Base-by-base conservation (phyloP, 306 rosid genomes). In the Vigna reflexopilosa region DNA sequence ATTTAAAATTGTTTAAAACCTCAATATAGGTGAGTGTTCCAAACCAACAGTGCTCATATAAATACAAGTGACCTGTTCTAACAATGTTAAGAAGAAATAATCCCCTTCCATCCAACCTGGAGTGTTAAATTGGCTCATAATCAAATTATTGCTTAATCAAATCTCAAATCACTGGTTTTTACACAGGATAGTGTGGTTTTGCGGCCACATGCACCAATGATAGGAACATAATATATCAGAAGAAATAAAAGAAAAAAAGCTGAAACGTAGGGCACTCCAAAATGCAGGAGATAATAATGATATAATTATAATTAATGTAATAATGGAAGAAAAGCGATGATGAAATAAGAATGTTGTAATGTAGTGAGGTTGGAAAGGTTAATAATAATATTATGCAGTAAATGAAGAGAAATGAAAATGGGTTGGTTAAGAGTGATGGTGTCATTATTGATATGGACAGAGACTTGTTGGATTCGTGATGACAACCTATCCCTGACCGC, bases 401-500 rank as follows among this genome's bases (percentile, higher is more conserved):
- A 45, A 10, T 30, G 28, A 26, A 26, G 28, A 26, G 28, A 26
- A 26, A 72, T 16, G 11, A 40, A 40, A 7, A 72, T 57, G 42
- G 83, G 67, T 26, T 26, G 28, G 28, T 26, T 26, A 3, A 26
- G 28, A 26, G 28, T 26, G 28, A 26, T 26, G 78, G 7, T 77
- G 76, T 82, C 42, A 83, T 78, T 66, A 50, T 77, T 73, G 20
- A 73, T 73, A 73, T 40, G 76, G 83, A 73, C 54, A 50, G 45
- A 58, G 70, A 75, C 78, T 70, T 69, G 77, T 55, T 47, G 44
- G 87, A 63, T 83, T 83, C 75, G 34, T 64, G 65, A 80, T 75
- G 82, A 63, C 84, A 75, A 61, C 84, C 67, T 69, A 63, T 55
- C 48, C 26, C 73, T 75, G 78, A 83, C 83, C 70, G 0, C 20